Percentiles rank a stretch among this genome's conserved stretches.
Evolutionary conservation across 768 basidiomycete genomes (phyloP).

Genomic region (Amanita rimosa): DNA sequence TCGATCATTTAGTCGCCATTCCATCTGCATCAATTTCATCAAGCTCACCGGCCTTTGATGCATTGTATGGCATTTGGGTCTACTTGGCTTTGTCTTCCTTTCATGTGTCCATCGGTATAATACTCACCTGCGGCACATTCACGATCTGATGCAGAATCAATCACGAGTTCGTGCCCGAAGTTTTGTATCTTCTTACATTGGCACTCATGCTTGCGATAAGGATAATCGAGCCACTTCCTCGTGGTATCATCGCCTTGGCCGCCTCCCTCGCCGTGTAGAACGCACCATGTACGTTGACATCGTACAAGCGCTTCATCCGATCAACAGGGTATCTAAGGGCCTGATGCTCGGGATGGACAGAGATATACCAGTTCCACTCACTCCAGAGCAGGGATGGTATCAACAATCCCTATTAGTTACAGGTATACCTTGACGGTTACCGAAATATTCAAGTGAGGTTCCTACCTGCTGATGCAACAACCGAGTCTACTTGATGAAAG

Average conservation of each 20-base stretch:
- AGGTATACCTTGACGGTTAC: neutral
- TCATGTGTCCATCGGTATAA: neutral
- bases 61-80: slow-evolving; percentile 93
- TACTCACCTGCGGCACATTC: slow-evolving; percentile 72
- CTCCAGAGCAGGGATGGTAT: slow-evolving; percentile 84
- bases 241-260: slow-evolving; percentile 81
- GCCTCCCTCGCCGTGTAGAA: slow-evolving; percentile 97
- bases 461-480: slow-evolving; percentile 83
- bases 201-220: slow-evolving; percentile 90
- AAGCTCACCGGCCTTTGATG: slow-evolving; percentile 73
- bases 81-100: slow-evolving; percentile 16
- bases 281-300: slow-evolving; percentile 89
- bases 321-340: slow-evolving; percentile 68
- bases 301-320: slow-evolving; percentile 73
- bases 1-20: slow-evolving; percentile 7
- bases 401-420: slow-evolving; percentile 52
- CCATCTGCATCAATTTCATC: neutral
- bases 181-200: slow-evolving; percentile 34
- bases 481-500: slow-evolving; percentile 65
- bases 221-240: slow-evolving; percentile 70
- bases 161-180: slow-evolving; percentile 6
- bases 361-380: slow-evolving; percentile 22
- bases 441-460: neutral
- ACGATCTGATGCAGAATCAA: slow-evolving; percentile 43
- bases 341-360: neutral